A percentile compares a stretch with the other conserved stretches of the same genome.
These are phyloP conservation scores for Aspergillus pseudoviridinutans DNA, from an alignment of 2,329 filamentous ascomycete species.

Conservation along the genomic window DNA sequence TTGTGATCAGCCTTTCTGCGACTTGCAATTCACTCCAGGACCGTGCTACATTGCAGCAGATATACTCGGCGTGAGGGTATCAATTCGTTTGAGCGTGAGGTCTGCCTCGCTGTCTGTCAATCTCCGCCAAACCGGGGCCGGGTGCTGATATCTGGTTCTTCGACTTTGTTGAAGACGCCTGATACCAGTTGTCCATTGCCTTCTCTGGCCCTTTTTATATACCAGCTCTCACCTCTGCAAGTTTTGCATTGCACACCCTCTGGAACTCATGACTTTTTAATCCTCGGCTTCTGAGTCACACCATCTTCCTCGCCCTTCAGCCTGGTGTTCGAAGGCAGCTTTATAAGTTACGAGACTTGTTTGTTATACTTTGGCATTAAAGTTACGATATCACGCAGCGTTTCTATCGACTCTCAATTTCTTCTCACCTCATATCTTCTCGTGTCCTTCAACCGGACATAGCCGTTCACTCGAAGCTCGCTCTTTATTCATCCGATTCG, in stretches of 20 bases:
- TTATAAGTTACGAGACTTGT: constrained; percentile 20
- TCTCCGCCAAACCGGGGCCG: constrained; percentile 13
- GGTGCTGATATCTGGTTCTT: constrained; percentile 24
- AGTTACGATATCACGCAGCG: constrained; percentile 42
- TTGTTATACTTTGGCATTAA: constrained; percentile 24
- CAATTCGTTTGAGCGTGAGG: constrained; percentile 7
- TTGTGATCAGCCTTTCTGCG: constrained; percentile 13
- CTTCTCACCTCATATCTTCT: constrained; percentile 8
- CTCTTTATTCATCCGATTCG: constrained; percentile 18
- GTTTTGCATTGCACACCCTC: constrained; percentile 2
- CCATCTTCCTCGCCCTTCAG: constrained; percentile 24
- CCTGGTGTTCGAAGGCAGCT: constrained; percentile 35
- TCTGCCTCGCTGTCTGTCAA: constrained; percentile 13
- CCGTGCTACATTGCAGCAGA: constrained; percentile 14
- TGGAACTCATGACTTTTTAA: constrained; percentile 28
- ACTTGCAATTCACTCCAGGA: neutral
- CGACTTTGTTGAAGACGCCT: constrained; percentile 17
- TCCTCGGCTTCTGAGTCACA: constrained; percentile 29
- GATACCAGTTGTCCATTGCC: constrained; percentile 22
- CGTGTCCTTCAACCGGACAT: constrained; percentile 13
- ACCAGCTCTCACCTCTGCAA: constrained; percentile 5
- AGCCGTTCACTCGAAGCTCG: constrained; percentile 19
- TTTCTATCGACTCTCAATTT: constrained; percentile 20
- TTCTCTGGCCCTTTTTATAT: constrained; percentile 15
- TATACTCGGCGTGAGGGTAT: constrained; percentile 13